Conservation (phyloP, 371 early-diverging fungal species). For the Entomophthora muscae region DNA sequence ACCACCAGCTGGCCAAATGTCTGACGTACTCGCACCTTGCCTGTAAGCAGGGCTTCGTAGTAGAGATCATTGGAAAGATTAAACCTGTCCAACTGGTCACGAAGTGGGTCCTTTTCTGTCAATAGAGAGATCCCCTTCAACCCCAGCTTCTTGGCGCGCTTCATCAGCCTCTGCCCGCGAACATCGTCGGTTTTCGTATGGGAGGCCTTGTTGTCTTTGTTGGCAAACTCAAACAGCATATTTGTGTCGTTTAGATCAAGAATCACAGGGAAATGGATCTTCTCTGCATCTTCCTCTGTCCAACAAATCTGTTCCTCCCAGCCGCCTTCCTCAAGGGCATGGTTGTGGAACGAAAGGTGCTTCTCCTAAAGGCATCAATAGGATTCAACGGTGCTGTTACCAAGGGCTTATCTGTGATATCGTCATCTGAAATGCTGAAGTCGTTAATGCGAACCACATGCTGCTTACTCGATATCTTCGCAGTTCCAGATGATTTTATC, state of each 20-base stretch:
- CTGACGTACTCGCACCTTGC: conserved; percentile 66
- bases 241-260: conserved; percentile 58
- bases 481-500: conserved; percentile 65
- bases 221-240: conserved; percentile 47
- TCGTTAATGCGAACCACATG: not conserved
- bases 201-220: conserved; percentile 11
- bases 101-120: conserved; percentile 18
- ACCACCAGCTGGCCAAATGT: conserved; percentile 79
- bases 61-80: conserved; percentile 92
- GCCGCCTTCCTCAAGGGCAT: conserved; percentile 34
- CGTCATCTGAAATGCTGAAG: not conserved
- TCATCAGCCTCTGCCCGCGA: not conserved
- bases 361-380: conserved; percentile 5
- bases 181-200: not conserved
- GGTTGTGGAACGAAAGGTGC: conserved; percentile 23
- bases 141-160: conserved; percentile 6
- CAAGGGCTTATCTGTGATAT: not conserved
- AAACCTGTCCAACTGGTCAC: conserved; percentile 56
- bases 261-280: conserved; percentile 36
- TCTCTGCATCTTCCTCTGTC: conserved; percentile 40
- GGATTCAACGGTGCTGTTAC: too few species aligned
- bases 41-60: conserved; percentile 62
- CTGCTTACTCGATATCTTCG: conserved; percentile 12
- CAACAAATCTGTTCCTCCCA: conserved; percentile 58
- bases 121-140: conserved; percentile 21